Evolutionary conservation across 257 asterid species (phyloP), one percentile per base, ranked within the genome.

Genomic region (Solanum okadae): DNA sequence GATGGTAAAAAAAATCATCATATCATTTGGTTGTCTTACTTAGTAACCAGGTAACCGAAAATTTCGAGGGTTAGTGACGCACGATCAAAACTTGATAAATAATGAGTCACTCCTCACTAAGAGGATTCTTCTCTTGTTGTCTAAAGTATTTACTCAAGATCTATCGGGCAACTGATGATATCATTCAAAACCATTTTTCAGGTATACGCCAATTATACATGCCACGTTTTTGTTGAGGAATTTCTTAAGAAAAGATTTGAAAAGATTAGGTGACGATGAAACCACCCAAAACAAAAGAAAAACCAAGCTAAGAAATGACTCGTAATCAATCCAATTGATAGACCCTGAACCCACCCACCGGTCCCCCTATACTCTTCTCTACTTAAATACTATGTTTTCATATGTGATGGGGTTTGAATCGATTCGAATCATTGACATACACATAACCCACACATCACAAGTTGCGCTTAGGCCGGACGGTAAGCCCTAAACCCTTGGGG

Each of bases 401-500:
- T 61, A 23, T n/a, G 15, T 63, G 68, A 63, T 63, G 13, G 71
- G 15, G 1, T 67, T n/a, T 25, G 34, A 67, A 67, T 6, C 4
- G 18, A 1, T 67, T 63, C 1, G 1, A 63, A 63, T 15, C 12
- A 22, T 0, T 52, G 27, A 23, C 31, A 1, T 63, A 63, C 15
- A 9, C 14, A 2, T 63, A 63, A 63, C 7, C 31, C 71, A 63
- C 15, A 63, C 31, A 63, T 63, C 29, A 10, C 15, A 63, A 63
- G 71, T 63, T 4, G 14, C 59, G 0, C 61, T 49, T 49, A 49
- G 61, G 0, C 22, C 22, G 22, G 0, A 15, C 20, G 1, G 0
- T 0, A 49, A 49, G 61, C 61, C 61, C 61, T 16, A 52, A 52
- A 6, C 61, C 61, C 22, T 46, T 46, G 20, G 59, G 59, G 20